Percentiles rank a stretch among this genome's conserved stretches.
phyloP scores from a whole-genome alignment of 2,329 filamentous ascomycete genomes.

The Pseudonectria foliicola region DNA sequence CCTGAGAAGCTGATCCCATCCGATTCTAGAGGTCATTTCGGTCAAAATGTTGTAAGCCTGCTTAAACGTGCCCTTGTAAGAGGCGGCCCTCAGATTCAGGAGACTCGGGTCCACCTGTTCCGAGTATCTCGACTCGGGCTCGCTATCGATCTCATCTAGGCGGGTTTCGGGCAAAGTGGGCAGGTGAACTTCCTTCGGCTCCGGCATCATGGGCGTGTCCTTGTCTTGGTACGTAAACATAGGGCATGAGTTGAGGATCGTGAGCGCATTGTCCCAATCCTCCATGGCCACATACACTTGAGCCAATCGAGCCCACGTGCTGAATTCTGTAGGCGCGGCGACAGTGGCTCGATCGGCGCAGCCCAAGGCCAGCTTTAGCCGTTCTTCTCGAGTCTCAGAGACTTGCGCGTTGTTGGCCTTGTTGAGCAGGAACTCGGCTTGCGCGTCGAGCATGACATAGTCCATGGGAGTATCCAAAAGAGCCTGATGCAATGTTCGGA shows the following conservation, averaged over 20 bases:
- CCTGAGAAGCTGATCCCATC: slow-evolving; percentile 92
- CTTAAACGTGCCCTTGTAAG: slow-evolving; percentile 91
- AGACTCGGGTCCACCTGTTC: slow-evolving; percentile 86
- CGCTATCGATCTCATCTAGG: slow-evolving; percentile 93
- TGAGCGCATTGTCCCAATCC: slow-evolving; percentile 91
- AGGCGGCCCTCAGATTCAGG: slow-evolving; percentile 75
- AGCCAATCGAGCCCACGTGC: slow-evolving; percentile 88
- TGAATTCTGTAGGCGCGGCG: slow-evolving; percentile 92
- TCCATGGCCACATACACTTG: slow-evolving; percentile 92
- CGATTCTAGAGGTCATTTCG: slow-evolving; percentile 92
- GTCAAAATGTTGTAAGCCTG: slow-evolving; percentile 92
- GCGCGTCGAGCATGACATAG: slow-evolving; percentile 90
- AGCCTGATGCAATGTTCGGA: slow-evolving; percentile 79
- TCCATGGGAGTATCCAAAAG: slow-evolving; percentile 94
- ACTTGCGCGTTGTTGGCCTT: slow-evolving; percentile 59
- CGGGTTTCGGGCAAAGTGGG: slow-evolving; percentile 83
- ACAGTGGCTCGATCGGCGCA: slow-evolving; percentile 93
- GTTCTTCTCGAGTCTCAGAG: slow-evolving; percentile 52
- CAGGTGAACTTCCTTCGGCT: slow-evolving; percentile 79
- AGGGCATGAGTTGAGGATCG: slow-evolving; percentile 94
- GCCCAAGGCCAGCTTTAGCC: slow-evolving; percentile 78
- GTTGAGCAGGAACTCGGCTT: slow-evolving; percentile 82
- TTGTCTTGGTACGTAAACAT: slow-evolving; percentile 99
- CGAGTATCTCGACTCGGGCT: slow-evolving; percentile 69
- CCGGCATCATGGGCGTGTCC: slow-evolving; percentile 88